Base-by-base conservation (phyloP, 1,139 yeast species). In the Zygosaccharomyces sapae region DNA sequence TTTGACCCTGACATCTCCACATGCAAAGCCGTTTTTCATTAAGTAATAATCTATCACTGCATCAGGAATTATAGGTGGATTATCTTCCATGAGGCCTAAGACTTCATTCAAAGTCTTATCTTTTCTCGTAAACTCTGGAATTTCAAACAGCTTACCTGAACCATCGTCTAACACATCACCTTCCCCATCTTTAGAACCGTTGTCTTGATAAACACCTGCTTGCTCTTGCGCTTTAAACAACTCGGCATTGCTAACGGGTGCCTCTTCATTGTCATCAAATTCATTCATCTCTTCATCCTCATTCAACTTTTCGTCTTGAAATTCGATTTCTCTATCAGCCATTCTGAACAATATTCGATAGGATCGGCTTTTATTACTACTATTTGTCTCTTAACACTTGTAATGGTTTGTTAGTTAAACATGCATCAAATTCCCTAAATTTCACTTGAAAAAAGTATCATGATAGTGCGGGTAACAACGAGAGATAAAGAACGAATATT, bases 41-140 rank as follows among this genome's bases (percentile, higher is more conserved):
- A 94, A 70, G 61, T 92, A 92, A 66, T 88, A 92, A 62, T 92
- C 97, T 0, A 96, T 87, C n/a, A 94, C 97, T 0, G 95, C 94
- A 63, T 94, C 98, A 0, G 99, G 99, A 38, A 94, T 92, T 36
- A 94, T 85, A 1, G 98, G 98, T 2, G 96, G 89, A 66, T 84
- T 89, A 50, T 89, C 96, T 54, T 88, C 96, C 90, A 92, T 85
- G 68, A 89, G 73, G 43, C 84, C 86, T 33, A 94, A 73, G 31
- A 94, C 83, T 58, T 94, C 97, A 56, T 83, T 81, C 40, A 94
- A 71, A 0, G 96, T 83, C 62, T 88, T 89, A 59, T 94, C 98
- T 57, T 87, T 86, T 54, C 92, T 75, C 1, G 89, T 79, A 48
- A 85, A 72, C 50, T 83, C 86, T 0, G 94, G 90, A 10, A 84